Conservation (phyloP, 129 eudicot genomes). For the Erigeron canadensis region DNA sequence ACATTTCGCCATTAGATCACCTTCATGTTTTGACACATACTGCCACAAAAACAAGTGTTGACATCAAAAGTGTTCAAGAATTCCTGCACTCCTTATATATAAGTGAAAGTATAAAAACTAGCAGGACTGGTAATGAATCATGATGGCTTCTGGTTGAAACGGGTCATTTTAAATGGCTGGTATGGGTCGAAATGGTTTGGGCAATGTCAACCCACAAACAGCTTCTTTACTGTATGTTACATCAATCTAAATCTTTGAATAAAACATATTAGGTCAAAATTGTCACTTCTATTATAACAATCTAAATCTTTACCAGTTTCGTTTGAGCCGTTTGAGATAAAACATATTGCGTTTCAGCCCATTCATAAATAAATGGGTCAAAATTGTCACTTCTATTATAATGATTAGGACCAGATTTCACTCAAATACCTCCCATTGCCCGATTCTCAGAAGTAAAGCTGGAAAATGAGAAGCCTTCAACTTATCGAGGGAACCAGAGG, state of each 20-base stretch:
- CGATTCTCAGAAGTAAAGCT: slow-evolving; percentile 66
- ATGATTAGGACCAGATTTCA: slow-evolving; percentile 10
- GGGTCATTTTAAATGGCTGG: background rate
- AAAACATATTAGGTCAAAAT: background rate
- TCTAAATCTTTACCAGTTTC: too few relatives aligned
- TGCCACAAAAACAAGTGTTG: slow-evolving; percentile 32
- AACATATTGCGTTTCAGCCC: background rate
- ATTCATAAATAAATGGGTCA: slow-evolving; percentile 9
- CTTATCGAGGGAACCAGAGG: slow-evolving; percentile 52
- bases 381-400: background rate
- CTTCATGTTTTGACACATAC: slow-evolving; percentile 74
- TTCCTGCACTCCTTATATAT: background rate
- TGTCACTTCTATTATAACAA: too few relatives aligned
- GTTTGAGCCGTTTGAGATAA: background rate
- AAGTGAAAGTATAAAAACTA: slow-evolving; percentile 5
- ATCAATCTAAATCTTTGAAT: background rate
- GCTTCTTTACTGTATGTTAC: background rate
- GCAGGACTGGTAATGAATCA: background rate
- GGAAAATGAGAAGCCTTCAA: slow-evolving; percentile 87
- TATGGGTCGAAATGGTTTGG: background rate
- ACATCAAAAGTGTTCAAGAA: slow-evolving; percentile 1
- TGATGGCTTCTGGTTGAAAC: background rate
- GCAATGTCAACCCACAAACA: background rate
- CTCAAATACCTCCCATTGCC: slow-evolving; percentile 78
- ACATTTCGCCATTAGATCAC: slow-evolving; percentile 87